These are phyloP conservation scores for Aspergillus brunneoviolaceus DNA, from an alignment of 2,329 filamentous ascomycete species.

Conservation along the genomic window DNA sequence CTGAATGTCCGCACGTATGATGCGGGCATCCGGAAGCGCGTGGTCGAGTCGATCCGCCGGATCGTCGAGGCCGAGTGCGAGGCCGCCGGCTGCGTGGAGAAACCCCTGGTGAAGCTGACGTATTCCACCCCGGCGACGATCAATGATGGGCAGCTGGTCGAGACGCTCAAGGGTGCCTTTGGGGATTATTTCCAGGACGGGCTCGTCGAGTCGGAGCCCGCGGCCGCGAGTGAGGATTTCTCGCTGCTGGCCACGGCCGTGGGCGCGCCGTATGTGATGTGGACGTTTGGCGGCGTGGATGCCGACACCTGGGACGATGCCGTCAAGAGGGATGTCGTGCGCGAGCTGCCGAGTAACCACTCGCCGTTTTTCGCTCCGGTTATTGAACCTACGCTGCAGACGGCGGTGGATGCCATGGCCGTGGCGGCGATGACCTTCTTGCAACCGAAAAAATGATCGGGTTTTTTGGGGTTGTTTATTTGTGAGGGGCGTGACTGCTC, in stretches of 20 bases:
- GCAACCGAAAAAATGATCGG: neutral
- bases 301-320: conserved; percentile 50
- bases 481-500: neutral
- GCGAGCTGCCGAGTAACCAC: conserved; percentile 58
- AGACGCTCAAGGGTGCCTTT: conserved; percentile 47
- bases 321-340: conserved; percentile 46
- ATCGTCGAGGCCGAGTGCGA: conserved; percentile 55
- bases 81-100: conserved; percentile 47
- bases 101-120: conserved; percentile 46
- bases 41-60: conserved; percentile 39
- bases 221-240: conserved; percentile 59
- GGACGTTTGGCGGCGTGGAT: conserved; percentile 56
- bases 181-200: conserved; percentile 45
- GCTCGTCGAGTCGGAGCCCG: conserved; percentile 40
- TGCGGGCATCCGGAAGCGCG: conserved; percentile 30
- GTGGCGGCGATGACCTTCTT: conserved; percentile 49
- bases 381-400: conserved; percentile 55
- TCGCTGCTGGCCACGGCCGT: conserved; percentile 53
- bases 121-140: conserved; percentile 50
- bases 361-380: conserved; percentile 58
- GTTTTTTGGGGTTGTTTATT: too few relatives aligned
- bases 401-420: conserved; percentile 52
- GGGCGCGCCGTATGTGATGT: conserved; percentile 54
- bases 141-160: conserved; percentile 51
- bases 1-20: conserved; percentile 44